Conservation (phyloP, 371 early-diverging fungal species). For the Syncephalastrum monosporum region DNA sequence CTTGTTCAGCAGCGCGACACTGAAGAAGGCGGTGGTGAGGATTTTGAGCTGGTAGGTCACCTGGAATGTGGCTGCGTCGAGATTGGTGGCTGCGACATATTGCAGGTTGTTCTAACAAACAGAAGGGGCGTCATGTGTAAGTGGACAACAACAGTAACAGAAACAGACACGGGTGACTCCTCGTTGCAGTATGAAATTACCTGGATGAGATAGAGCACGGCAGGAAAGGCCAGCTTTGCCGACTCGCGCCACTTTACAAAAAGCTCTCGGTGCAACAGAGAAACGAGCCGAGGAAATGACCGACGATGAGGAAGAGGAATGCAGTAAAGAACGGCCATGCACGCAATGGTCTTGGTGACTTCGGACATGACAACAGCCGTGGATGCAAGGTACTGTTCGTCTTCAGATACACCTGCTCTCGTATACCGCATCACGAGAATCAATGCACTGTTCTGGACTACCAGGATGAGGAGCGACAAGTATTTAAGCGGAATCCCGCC, state of each 20-base stretch:
- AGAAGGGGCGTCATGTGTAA: too few relatives aligned
- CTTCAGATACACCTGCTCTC: constrained; percentile 46
- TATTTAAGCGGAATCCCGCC: constrained; percentile 52
- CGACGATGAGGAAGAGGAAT: constrained; percentile 24
- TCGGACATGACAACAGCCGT: constrained; percentile 91
- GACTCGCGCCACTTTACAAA: constrained; percentile 40
- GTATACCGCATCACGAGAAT: constrained; percentile 86
- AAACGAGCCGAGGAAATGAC: constrained; percentile 19
- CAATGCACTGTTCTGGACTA: constrained; percentile 87
- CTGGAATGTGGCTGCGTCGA: constrained; percentile 96
- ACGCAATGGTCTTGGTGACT: constrained; percentile 74
- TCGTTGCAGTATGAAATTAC: constrained; percentile 16
- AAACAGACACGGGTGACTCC: too few relatives aligned
- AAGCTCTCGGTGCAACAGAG: constrained; percentile 35
- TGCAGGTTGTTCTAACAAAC: constrained; percentile 81
- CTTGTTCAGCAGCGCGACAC: constrained; percentile 75
- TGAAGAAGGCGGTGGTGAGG: constrained; percentile 91
- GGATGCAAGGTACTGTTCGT: constrained; percentile 70
- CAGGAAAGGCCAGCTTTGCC: constrained; percentile 77
- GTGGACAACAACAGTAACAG: too few relatives aligned
- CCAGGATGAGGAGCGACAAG: constrained; percentile 65
- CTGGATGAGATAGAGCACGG: constrained; percentile 89
- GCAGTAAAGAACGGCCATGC: constrained; percentile 55
- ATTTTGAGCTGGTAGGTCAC: constrained; percentile 97
- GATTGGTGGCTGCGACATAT: constrained; percentile 82